Conservation (phyloP, 805 yeast genomes). For the Monosporozyma servazzii region DNA sequence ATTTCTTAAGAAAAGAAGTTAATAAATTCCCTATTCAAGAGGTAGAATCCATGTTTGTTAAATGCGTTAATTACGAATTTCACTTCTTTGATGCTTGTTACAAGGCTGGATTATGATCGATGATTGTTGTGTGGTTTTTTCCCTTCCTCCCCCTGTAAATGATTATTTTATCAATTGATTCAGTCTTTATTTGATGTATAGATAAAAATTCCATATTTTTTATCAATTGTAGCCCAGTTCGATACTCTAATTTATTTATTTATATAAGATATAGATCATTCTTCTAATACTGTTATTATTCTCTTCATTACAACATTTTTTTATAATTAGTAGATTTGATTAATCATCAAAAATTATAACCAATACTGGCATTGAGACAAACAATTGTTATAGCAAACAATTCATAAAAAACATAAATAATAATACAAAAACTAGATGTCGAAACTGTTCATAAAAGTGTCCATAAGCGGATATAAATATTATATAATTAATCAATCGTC, state of each 20-base stretch:
- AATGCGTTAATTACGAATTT: conserved; percentile 34
- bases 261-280: no score
- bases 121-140: no score
- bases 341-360: conserved; percentile 44
- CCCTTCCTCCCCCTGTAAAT: conserved; percentile 4
- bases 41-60: conserved; percentile 19
- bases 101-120: conserved; percentile 14
- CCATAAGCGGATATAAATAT: not conserved
- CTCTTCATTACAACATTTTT: no score
- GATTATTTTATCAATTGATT: not conserved
- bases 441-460: not conserved
- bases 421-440: not conserved
- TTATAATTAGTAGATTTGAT: no score
- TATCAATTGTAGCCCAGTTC: conserved; percentile 19
- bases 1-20: conserved; percentile 37
- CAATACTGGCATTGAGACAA: conserved; percentile 52
- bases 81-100: conserved; percentile 43
- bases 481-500: not conserved
- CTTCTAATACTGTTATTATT: no score
- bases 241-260: conserved; percentile 80
- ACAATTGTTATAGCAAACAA: not conserved
- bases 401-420: not conserved
- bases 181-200: conserved; percentile 37
- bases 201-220: conserved; percentile 51
- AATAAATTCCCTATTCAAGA: conserved; percentile 18